Percentiles rank a stretch among this genome's conserved stretches.
phyloP scores from a whole-genome alignment of 306 rosid species.

The Trichosanthes cucumerina region DNA sequence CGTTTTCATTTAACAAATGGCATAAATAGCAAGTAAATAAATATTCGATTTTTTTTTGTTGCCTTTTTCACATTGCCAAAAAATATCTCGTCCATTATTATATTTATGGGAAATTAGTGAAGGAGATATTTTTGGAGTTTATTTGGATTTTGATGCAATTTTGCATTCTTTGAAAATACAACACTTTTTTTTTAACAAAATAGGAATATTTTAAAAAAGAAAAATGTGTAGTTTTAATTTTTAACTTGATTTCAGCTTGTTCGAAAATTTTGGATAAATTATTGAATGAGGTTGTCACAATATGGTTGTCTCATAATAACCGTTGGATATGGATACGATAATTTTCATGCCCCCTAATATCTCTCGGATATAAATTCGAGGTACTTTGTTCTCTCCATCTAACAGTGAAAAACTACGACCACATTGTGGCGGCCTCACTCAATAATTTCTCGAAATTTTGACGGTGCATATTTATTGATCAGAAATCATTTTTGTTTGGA shows the following conservation, averaged over 20 bases:
- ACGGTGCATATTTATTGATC: not conserved
- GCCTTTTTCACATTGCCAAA: not conserved
- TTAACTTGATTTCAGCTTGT: not conserved
- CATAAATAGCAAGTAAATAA: not conserved
- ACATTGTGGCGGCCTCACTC: too few relatives aligned
- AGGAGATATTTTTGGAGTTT: not conserved
- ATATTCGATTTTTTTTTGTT: not conserved
- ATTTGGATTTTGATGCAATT: not conserved
- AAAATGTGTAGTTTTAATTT: not conserved
- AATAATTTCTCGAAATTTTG: too few relatives aligned
- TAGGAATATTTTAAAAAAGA: not conserved
- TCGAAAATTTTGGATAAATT: not conserved
- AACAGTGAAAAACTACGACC: too few relatives aligned
- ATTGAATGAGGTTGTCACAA: too few relatives aligned
- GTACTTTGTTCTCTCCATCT: too few relatives aligned
- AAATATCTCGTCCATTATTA: not conserved
- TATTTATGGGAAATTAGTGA: not conserved
- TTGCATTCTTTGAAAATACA: not conserved
- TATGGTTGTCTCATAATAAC: too few relatives aligned
- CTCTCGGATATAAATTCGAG: too few relatives aligned
- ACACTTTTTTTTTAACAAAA: not conserved
- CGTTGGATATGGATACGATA: too few relatives aligned
- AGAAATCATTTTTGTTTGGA: not conserved
- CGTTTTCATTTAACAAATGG: not conserved
- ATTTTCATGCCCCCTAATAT: too few relatives aligned